Evolutionary conservation across 768 basidiomycete species (phyloP).

Genomic region (Boletales sp.): DNA sequence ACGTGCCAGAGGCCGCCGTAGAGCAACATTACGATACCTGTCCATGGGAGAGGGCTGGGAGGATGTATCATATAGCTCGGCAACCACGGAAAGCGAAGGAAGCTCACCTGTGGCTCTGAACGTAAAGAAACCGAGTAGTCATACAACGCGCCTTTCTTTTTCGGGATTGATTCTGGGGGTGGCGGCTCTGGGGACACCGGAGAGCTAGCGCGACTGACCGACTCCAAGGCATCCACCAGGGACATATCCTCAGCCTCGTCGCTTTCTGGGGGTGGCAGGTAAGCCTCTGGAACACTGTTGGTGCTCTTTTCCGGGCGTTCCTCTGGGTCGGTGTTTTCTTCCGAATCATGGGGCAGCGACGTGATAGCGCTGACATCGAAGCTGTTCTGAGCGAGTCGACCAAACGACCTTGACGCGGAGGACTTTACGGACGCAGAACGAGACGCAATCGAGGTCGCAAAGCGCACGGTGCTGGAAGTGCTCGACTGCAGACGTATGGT

Average conservation of each 20-base stretch:
- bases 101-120: constrained; percentile 56
- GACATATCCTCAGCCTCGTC: constrained; percentile 45
- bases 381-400: constrained; percentile 38
- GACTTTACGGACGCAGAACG: constrained; percentile 35
- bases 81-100: neutral
- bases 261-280: constrained; percentile 47
- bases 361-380: constrained; percentile 62
- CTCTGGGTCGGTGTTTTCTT: constrained; percentile 35
- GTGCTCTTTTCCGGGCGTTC: constrained; percentile 41
- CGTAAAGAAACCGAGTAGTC: constrained; percentile 60
- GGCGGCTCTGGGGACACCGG: constrained; percentile 38
- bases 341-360: constrained; percentile 41
- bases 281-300: constrained; percentile 51
- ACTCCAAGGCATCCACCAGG: constrained; percentile 53
- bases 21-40: constrained; percentile 59
- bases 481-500: constrained; percentile 49
- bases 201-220: constrained; percentile 53
- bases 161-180: constrained; percentile 40
- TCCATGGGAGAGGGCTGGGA: constrained; percentile 60
- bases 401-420: constrained; percentile 35
- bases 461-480: constrained; percentile 47
- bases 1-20: constrained; percentile 49
- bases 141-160: constrained; percentile 43
- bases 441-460: constrained; percentile 51
- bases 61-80: neutral